phyloP scores from a whole-genome alignment of 1,284 basidiomycete genomes.

The Ceratobasidium theobromae region DNA sequence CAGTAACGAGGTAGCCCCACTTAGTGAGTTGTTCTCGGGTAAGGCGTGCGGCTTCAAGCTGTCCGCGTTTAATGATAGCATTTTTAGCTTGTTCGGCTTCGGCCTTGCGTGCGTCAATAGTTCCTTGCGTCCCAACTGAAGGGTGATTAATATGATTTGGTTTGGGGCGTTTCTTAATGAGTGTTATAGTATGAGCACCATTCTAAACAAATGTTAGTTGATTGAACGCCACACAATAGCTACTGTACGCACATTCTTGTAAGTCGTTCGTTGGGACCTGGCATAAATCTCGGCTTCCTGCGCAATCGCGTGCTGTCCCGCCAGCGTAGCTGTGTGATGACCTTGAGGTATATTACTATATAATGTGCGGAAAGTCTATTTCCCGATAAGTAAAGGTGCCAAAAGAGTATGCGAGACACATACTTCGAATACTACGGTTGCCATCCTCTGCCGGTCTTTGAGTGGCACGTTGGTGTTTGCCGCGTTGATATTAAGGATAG shows the following conservation, averaged over 20 bases:
- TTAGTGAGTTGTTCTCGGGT: constrained; percentile 57
- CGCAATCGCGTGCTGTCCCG: constrained; percentile 69
- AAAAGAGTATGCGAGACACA: background rate
- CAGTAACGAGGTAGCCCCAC: constrained; percentile 71
- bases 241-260: constrained; percentile 64
- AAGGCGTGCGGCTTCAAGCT: constrained; percentile 61
- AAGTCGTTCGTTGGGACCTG: constrained; percentile 70
- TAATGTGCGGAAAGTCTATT: constrained; percentile 63
- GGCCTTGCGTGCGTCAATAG: constrained; percentile 60
- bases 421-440: constrained; percentile 55
- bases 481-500: constrained; percentile 63
- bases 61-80: constrained; percentile 54
- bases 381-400: constrained; percentile 60
- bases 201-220: constrained; percentile 34
- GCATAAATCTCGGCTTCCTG: constrained; percentile 78
- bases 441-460: constrained; percentile 59
- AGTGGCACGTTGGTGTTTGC: constrained; percentile 66
- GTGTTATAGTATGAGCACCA: constrained; percentile 53
- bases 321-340: constrained; percentile 50
- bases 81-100: constrained; percentile 58
- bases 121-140: constrained; percentile 79
- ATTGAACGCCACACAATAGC: background rate
- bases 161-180: constrained; percentile 67
- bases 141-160: constrained; percentile 65
- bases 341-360: constrained; percentile 57